Evolutionary conservation across 139 green algal species (phyloP), one percentile per base, ranked within the genome.

Genomic region (Pleodorina starrii): DNA sequence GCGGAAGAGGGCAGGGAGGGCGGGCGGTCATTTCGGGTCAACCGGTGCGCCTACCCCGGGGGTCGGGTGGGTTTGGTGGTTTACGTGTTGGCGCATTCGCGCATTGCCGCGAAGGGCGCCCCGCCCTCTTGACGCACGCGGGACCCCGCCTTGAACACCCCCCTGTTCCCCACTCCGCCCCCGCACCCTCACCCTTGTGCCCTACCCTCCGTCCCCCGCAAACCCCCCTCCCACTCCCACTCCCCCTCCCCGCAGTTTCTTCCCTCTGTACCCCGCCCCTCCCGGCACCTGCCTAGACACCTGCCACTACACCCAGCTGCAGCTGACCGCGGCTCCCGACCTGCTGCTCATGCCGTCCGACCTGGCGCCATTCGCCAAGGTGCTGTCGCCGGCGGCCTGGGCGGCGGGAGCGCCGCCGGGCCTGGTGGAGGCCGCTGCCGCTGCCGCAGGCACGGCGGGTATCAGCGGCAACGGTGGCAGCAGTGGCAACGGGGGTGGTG

Each of bases 291-390:
- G 92, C 76, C 89, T 99, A 42, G 98, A 99, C 94, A 90, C 93
- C 32, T 90, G 90, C 27, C 83, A 92, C n/a, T 92, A 90, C 38
- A 44, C 80, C 2, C 87, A 77, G 36, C 91, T 99, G 63, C 84
- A 90, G 54, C 86, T 99, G 46, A 90, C 94, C 1, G 71, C 84
- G 68, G 42, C 44, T 0, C 98, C 97, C 7, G 91, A 99, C 93
- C 71, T 99, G n/a, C 92, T 99, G 73, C 42, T 99, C 16, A 85
- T 98, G 76, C 96, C 98, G 2, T 99, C 97, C 29, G 97, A 99
- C 93, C 92, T 99, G 66, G 93, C 92, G 0, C 91, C 96, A 21
- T 99, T 99, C 89, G 98, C 96, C 27, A 98, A 98, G 92, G 46
- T 96, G n/a, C 82, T 95, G 25, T 43, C 71, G 14, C 19, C 93